These are phyloP conservation scores for Lanmaoa pseudosensibilis DNA, from an alignment of 768 basidiomycete species.

Conservation along the genomic window DNA sequence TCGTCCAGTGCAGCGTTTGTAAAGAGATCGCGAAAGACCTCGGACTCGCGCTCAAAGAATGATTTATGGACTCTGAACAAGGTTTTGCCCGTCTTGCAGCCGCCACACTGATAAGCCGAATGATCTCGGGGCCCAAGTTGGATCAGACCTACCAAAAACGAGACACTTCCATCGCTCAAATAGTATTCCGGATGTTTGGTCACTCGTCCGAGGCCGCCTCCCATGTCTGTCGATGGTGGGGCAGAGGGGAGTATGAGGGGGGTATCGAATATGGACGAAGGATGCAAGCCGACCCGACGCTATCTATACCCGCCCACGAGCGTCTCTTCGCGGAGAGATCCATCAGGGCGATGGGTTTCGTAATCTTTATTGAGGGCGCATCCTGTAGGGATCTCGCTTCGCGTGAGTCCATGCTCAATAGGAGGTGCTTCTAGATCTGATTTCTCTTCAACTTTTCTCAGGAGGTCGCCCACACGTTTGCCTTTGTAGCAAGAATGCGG, in stretches of 20 bases:
- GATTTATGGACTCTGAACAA: conserved; percentile 55
- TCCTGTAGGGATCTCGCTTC: conserved; percentile 15
- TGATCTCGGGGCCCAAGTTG: not conserved
- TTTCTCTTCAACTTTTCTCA: not conserved
- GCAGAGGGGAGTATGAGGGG: not conserved
- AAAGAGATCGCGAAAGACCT: conserved; percentile 40
- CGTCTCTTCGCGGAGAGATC: conserved; percentile 20
- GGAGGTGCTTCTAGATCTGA: not conserved
- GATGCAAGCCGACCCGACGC: not conserved
- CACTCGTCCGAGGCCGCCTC: conserved; percentile 10
- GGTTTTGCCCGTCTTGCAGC: conserved; percentile 47
- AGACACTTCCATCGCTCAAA: conserved; percentile 10
- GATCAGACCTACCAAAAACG: conserved; percentile 17
- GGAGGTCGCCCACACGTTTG: not conserved
- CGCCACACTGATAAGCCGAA: conserved; percentile 8
- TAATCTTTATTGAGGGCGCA: not conserved
- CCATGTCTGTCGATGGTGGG: conserved; percentile 10
- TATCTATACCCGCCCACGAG: conserved; percentile 22
- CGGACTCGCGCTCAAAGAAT: conserved; percentile 60
- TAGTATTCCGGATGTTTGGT: conserved; percentile 11
- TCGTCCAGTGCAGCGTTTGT: conserved; percentile 28
- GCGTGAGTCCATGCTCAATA: not conserved
- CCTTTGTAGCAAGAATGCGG: not conserved
- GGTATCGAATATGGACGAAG: not conserved
- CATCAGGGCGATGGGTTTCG: conserved; percentile 9